Percentiles rank a stretch among this genome's conserved stretches.
These are phyloP conservation scores for Hypoxylon sp. DNA, from an alignment of 2,329 filamentous ascomycete genomes.

Conservation along the genomic window DNA sequence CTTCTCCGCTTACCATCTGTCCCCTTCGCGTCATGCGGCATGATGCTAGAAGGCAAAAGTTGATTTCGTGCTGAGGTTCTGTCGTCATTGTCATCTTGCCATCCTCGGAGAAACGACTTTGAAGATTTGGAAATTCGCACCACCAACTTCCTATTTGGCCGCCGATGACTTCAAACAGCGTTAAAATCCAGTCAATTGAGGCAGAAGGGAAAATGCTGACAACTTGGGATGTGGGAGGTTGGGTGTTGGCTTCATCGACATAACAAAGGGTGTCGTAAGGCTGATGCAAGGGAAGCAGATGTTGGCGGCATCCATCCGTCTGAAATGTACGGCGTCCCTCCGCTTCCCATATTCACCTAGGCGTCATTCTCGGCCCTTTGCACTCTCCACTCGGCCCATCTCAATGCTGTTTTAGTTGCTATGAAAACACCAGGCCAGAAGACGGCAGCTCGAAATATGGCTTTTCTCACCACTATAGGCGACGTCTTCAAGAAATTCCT, in stretches of 20 bases:
- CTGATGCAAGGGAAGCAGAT: not conserved
- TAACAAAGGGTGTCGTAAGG: not conserved
- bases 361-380: conserved; percentile 8
- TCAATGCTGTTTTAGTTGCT: conserved; percentile 26
- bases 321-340: conserved; percentile 2
- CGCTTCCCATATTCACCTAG: conserved; percentile 5
- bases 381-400: conserved; percentile 40
- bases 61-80: not conserved
- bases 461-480: conserved; percentile 17
- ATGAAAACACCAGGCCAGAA: conserved; percentile 35
- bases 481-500: conserved; percentile 34
- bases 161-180: no score
- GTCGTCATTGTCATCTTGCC: not conserved
- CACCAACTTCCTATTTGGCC: no score
- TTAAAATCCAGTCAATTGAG: no score
- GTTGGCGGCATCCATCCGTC: no score
- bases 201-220: no score
- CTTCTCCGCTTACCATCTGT: conserved; percentile 1
- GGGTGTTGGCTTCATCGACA: not conserved
- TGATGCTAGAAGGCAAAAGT: not conserved
- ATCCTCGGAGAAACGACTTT: not conserved
- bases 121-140: not conserved
- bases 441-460: conserved; percentile 25
- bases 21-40: not conserved
- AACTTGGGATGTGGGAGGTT: not conserved